Base-by-base conservation (phyloP, 768 basidiomycete genomes). In the Boletus coccyginus region DNA sequence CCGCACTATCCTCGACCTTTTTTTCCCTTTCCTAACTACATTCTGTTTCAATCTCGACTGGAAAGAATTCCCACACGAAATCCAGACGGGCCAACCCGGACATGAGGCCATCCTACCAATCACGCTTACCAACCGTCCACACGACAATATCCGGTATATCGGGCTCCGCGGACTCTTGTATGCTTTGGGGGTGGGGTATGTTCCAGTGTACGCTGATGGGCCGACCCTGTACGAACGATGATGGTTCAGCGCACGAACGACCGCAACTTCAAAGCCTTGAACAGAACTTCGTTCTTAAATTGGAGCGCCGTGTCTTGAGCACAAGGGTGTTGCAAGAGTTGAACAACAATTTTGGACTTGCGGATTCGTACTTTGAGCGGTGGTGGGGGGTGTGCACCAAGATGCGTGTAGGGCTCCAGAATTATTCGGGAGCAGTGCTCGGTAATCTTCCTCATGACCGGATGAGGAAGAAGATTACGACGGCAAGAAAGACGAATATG, bases 11-110 rank as follows among this genome's bases (percentile, higher is more conserved):
- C 79, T 90, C 24, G 84, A 84, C 13, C 68, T 82, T 8, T 90
- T 88, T 60, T n/a, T n/a, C n/a, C 88, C 87, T 0, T 66, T 74
- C 46, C 79, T 92, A 32, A 73, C 69, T n/a, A 80, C 83, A 0
- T 83, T 92, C 66, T 77, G 80, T 24, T 90, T 92, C 74, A 91
- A 90, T 65, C 82, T 78, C 29, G 90, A 92, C 66, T 90, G 90
- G 88, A 79, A 80, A n/a, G 13, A 69, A 86, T 16, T n/a, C 57
- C 0, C 66, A 47, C 14, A 5, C 55, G 27, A 7, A n/a, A 57
- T 56, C 53, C 64, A 19, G 56, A 65, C 35, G 1, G 69, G 69
- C 19, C 24, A 56, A 31, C 50, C 59, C 36, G 43, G 63, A 64
- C 47, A 73, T 70, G 43, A 70, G 50, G 36, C 75, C 48, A 61